phyloP scores from a whole-genome alignment of 495 filamentous ascomycete species.

The Xylaria nigripes region DNA sequence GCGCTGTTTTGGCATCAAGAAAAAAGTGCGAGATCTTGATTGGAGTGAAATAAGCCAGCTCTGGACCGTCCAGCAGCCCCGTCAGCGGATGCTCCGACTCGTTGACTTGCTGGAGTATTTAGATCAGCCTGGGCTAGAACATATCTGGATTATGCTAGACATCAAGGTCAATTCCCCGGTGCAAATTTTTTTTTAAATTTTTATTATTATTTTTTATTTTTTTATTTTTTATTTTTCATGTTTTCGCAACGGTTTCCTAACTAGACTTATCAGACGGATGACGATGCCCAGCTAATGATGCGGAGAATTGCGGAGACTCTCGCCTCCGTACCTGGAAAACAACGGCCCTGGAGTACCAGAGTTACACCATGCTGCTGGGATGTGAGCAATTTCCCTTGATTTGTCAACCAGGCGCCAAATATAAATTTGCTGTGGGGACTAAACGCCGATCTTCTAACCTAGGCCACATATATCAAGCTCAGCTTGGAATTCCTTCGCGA shows the following conservation, averaged over 20 bases:
- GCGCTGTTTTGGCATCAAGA: conserved; percentile 66
- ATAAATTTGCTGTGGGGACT: too few relatives aligned
- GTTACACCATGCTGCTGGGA: conserved; percentile 76
- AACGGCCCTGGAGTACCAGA: conserved; percentile 57
- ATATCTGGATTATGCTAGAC: conserved; percentile 78
- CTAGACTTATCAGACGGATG: conserved; percentile 39
- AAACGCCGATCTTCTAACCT: background rate
- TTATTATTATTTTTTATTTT: too few relatives aligned
- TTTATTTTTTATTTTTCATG: too few relatives aligned
- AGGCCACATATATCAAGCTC: conserved; percentile 56
- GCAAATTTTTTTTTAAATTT: too few relatives aligned
- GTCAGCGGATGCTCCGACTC: conserved; percentile 64
- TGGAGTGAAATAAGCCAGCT: conserved; percentile 64
- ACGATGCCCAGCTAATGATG: conserved; percentile 65
- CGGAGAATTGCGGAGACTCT: conserved; percentile 54
- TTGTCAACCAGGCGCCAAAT: background rate
- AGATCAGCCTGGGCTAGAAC: conserved; percentile 46
- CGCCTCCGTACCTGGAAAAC: conserved; percentile 36
- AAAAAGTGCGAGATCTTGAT: conserved; percentile 64
- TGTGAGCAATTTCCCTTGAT: conserved; percentile 31
- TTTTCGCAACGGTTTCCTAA: background rate
- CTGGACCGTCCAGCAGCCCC: conserved; percentile 57
- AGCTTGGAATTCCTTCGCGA: conserved; percentile 53
- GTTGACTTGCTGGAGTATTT: conserved; percentile 69
- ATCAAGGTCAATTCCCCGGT: conserved; percentile 61